Evolutionary conservation across 305 asterid genomes (phyloP), one percentile per base, ranked within the genome.

Genomic region (Withania somnifera): DNA sequence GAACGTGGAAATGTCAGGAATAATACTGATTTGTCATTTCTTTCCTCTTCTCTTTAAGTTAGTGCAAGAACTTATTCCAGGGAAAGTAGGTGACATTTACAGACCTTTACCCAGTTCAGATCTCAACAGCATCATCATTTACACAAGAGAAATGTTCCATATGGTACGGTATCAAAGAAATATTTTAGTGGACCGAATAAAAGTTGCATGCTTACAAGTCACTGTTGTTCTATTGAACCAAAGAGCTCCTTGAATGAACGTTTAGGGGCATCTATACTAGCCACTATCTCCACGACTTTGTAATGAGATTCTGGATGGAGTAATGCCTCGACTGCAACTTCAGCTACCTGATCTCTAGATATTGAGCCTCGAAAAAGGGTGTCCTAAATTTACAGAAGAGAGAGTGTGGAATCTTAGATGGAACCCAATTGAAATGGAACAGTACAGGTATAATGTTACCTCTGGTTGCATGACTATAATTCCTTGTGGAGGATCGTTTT

Each of bases 321-420:
- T 89, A 95, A 86, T 28, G 99, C 98, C 89, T 91, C 95, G 0
- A 90, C 99, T 52, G 98, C 95, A 85, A 91, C 97, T 85, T 93
- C 94, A 28, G 99, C 98, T 38, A 93, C 99, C 85, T 91, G 98
- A 82, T 91, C 99, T 83, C 99, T 91, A 0, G 99, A 92, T 83
- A 93, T 95, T 19, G 98, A 90, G 34, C 98, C 99, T 80, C 69
- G 93, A 71, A 42, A 95, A 32, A 95, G 93, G 0, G 95, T 95
- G 86, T 95, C 99, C 99, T 95, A 81, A 11, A 86, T 71, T 24
- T 22, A 71, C 11, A 14, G 57, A 24, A 20, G 13, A 5, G 38
- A 38, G 40, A 20, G 13, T 0, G 36, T 0, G 7, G 6, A 36
- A 19, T 10, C 19, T 26, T 14, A 47, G 20, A 19, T 14, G 34